phyloP scores from a whole-genome alignment of 208 protist species.

The Crithidia bombi region DNA sequence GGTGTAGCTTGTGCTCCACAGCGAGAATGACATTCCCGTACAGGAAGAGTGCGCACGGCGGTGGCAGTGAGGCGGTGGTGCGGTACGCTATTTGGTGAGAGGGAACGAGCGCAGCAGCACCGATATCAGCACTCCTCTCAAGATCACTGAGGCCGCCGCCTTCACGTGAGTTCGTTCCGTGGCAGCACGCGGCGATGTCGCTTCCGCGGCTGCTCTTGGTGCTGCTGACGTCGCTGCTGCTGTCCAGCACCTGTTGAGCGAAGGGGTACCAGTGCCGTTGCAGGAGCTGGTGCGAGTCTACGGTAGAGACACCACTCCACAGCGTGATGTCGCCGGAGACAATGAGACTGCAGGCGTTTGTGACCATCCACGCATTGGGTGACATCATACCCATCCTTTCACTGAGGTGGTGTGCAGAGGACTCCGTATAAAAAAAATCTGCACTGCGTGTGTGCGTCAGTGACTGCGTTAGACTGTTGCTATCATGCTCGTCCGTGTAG shows the following conservation, averaged over 20 bases:
- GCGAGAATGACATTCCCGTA: constrained; percentile 8
- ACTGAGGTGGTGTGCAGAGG: too few species aligned
- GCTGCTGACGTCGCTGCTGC: too few species aligned
- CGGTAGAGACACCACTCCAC: constrained; percentile 2
- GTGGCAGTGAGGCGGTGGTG: not conserved
- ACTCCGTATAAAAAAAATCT: not conserved
- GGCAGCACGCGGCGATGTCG: too few species aligned
- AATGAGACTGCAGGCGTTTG: constrained; percentile 7
- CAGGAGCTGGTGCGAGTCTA: not conserved
- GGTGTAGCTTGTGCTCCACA: constrained; percentile 18
- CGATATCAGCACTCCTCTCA: too few species aligned
- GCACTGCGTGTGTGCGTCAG: not conserved
- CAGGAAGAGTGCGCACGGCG: constrained; percentile 4
- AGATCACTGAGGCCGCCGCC: too few species aligned
- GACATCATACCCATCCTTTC: too few species aligned
- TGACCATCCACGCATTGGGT: not conserved
- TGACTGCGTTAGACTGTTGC: too few species aligned
- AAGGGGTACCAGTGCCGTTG: constrained; percentile 14
- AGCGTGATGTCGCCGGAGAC: constrained; percentile 6
- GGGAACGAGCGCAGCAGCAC: too few species aligned
- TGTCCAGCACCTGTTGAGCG: not conserved
- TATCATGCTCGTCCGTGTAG: not conserved
- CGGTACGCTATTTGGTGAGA: not conserved
- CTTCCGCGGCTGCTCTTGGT: too few species aligned
- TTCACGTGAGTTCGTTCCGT: not conserved